Base-by-base conservation (phyloP, 2,329 filamentous ascomycete genomes). In the Phialophora verrucosa region DNA sequence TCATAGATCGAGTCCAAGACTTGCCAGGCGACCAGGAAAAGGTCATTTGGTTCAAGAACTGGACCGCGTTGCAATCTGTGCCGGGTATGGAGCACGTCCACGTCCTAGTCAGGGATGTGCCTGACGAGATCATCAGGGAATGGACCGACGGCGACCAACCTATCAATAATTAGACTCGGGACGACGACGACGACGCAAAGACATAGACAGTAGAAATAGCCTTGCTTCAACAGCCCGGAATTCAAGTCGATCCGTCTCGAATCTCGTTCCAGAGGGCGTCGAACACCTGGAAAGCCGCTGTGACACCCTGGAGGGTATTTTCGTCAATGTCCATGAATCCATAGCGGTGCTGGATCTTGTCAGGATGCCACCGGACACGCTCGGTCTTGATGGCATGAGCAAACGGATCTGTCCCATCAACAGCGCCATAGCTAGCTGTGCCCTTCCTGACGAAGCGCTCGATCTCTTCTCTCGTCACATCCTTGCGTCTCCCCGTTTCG, bases 361-460 rank as follows among this genome's bases (percentile, higher is more conserved):
- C 95, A 3, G 95, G 95, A 81, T 99, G 95, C 95, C 95, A 99
- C 17, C 93, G 85, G 20, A 98, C 89, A 59, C 95, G 87, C 81
- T 99, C 95, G 4, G 87, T 82, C 78, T 96, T 97, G 60, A 98
- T 82, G 4, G 85, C 76, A 53, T 83, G 81, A 14, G 79, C 62
- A 23, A 86, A 63, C 64, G 81, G 79, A 5, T 71, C 64, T 27
- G 68, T 71, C 53, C 75, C 67, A 14, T 64, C 62, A 20, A 35
- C 27, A 7, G 50, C 72, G 25, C 66, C 62, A 27, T 57, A 63
- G 20, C 60, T 56, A 5, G 42, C 55, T 1, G 62, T 67, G 4
- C 65, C 65, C 29, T 83, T 80, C 0, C 86, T 81, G 73, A 95
- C 88, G 74, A 97, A 97, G 11, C 81, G 81, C 71, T 89, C 85